Evolutionary conservation across 2,329 filamentous ascomycete genomes (phyloP).

Genomic region (Aspergillus nomiae): DNA sequence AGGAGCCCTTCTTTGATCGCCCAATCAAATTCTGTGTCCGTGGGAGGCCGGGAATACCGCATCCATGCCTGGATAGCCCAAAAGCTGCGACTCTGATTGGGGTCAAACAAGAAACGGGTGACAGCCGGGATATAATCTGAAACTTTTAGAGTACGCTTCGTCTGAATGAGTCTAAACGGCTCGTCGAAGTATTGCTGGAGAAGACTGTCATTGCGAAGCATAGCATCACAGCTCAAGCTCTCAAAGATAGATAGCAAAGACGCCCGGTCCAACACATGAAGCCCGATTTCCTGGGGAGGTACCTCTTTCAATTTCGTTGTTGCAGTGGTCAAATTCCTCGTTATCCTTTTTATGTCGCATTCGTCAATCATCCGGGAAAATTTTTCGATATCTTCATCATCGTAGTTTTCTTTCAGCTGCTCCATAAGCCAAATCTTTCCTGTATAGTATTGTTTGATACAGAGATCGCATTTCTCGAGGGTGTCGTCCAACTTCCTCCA

Average conservation of each 20-base stretch:
- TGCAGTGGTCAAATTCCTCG: conserved; percentile 60
- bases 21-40: conserved; percentile 80
- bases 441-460: conserved; percentile 74
- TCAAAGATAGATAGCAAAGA: conserved; percentile 85
- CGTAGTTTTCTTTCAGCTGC: conserved; percentile 59
- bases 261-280: conserved; percentile 55
- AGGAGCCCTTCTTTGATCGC: conserved; percentile 75
- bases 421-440: conserved; percentile 65
- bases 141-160: conserved; percentile 76
- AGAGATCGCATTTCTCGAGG: conserved; percentile 67
- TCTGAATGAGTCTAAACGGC: conserved; percentile 79
- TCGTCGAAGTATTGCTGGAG: conserved; percentile 69
- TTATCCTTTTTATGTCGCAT: conserved; percentile 64
- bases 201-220: conserved; percentile 62
- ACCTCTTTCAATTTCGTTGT: conserved; percentile 55
- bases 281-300: conserved; percentile 53
- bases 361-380: conserved; percentile 61
- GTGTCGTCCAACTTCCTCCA: conserved; percentile 58
- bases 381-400: conserved; percentile 49
- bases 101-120: conserved; percentile 80
- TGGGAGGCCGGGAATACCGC: conserved; percentile 65
- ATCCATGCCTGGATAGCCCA: conserved; percentile 73
- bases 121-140: conserved; percentile 77
- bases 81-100: conserved; percentile 61
- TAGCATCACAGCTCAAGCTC: conserved; percentile 78